Conservation (phyloP, 1,139 yeast species). For the Arxiozyma heterogenica region DNA sequence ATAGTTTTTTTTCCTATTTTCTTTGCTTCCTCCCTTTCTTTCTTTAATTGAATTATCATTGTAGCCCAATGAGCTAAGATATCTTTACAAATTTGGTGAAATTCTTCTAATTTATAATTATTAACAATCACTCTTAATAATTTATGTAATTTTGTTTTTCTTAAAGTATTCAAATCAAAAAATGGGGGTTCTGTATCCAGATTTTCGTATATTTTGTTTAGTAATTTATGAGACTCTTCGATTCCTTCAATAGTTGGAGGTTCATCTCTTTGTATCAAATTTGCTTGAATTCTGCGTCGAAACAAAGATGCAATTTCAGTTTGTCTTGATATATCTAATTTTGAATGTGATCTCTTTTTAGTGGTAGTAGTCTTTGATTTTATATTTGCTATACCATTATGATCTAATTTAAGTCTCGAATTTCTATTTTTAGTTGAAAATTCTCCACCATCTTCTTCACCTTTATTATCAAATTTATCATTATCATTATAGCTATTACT, state of each 20-base stretch:
- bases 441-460: too few relatives aligned
- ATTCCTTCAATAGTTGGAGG: slow-evolving; percentile 23
- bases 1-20: not conserved
- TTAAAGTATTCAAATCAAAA: slow-evolving; percentile 25
- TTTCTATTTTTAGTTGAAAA: not conserved
- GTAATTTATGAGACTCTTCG: slow-evolving; percentile 23
- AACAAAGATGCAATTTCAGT: slow-evolving; percentile 25
- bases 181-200: slow-evolving; percentile 22
- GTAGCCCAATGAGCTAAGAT: slow-evolving; percentile 23
- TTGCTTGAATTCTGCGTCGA: slow-evolving; percentile 27
- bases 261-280: slow-evolving; percentile 25
- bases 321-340: slow-evolving; percentile 22
- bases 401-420: not conserved
- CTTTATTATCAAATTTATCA: too few relatives aligned
- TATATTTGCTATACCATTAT: not conserved
- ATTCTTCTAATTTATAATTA: slow-evolving; percentile 21
- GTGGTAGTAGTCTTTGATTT: not conserved
- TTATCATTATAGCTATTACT: too few relatives aligned
- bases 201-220: slow-evolving; percentile 22
- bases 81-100: slow-evolving; percentile 23
- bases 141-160: slow-evolving; percentile 26
- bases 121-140: slow-evolving; percentile 25
- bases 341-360: slow-evolving; percentile 11
- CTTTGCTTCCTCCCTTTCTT: slow-evolving; percentile 13
- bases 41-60: slow-evolving; percentile 18